These are phyloP conservation scores for Krasilnikovozyma curviuscula DNA, from an alignment of 768 basidiomycete species.

Conservation along the genomic window DNA sequence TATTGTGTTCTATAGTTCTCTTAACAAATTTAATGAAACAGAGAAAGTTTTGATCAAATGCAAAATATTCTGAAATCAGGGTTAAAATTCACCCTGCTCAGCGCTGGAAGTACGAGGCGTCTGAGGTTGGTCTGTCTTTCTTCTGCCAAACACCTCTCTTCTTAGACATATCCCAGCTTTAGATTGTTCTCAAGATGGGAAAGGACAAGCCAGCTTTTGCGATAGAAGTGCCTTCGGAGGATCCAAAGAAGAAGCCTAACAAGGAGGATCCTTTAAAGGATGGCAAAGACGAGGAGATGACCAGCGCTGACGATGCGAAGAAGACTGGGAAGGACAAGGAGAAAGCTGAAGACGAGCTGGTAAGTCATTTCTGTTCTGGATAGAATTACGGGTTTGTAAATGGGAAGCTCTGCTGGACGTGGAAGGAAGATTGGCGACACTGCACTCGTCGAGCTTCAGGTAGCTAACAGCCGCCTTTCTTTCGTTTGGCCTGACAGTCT, in stretches of 20 bases:
- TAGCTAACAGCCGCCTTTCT: not conserved
- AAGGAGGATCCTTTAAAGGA: constrained; percentile 36
- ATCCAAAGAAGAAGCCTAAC: constrained; percentile 40
- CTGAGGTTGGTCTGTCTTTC: too few species aligned
- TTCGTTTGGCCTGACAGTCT: constrained; percentile 34
- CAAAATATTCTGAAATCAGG: too few species aligned
- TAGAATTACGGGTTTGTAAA: not conserved
- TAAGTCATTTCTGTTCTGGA: constrained; percentile 30
- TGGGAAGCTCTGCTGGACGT: not conserved
- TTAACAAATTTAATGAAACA: too few species aligned
- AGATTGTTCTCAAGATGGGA: constrained; percentile 9
- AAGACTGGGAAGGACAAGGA: constrained; percentile 27
- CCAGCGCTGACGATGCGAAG: constrained; percentile 10
- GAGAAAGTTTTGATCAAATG: too few species aligned
- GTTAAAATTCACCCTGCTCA: too few species aligned
- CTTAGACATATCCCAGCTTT: too few species aligned
- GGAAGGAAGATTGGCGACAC: not conserved
- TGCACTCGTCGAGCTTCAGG: not conserved
- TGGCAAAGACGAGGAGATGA: constrained; percentile 18
- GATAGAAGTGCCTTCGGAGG: constrained; percentile 24
- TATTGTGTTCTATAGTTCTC: too few species aligned
- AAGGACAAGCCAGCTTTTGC: constrained; percentile 14
- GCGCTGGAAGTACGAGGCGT: too few species aligned
- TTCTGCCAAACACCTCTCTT: too few species aligned
- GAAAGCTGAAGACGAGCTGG: constrained; percentile 50